Evolutionary conservation across 2,329 filamentous ascomycete genomes (phyloP).

Genomic region (Aspergillus costaricaensis): DNA sequence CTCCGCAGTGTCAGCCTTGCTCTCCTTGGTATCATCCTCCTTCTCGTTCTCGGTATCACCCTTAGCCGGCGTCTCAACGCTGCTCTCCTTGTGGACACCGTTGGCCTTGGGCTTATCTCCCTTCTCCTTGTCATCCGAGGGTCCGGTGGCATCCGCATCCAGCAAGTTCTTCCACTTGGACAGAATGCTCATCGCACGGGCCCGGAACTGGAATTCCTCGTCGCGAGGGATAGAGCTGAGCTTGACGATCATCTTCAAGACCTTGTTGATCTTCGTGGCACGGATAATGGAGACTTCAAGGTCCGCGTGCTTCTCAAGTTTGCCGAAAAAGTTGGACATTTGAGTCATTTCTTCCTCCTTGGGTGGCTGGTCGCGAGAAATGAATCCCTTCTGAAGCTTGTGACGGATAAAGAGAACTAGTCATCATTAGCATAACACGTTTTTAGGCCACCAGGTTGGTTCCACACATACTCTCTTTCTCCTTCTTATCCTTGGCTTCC

Average conservation of each 20-base stretch:
- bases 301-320: constrained; percentile 78
- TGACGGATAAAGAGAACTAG: constrained; percentile 88
- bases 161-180: constrained; percentile 86
- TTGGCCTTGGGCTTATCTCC: constrained; percentile 51
- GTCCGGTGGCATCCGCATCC: constrained; percentile 56
- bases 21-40: constrained; percentile 33
- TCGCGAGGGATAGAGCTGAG: constrained; percentile 82
- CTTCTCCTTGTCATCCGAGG: constrained; percentile 37
- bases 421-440: constrained; percentile 19
- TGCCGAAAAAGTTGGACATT: constrained; percentile 54
- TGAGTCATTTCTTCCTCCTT: constrained; percentile 66
- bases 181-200: constrained; percentile 76
- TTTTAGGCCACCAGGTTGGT: neutral
- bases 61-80: constrained; percentile 34
- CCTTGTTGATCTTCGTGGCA: constrained; percentile 96
- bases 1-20: constrained; percentile 38
- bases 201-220: constrained; percentile 85
- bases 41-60: constrained; percentile 37
- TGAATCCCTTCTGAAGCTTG: constrained; percentile 89
- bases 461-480: constrained; percentile 54
- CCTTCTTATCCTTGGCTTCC: constrained; percentile 58
- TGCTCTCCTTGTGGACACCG: constrained; percentile 43
- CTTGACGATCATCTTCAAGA: constrained; percentile 91
- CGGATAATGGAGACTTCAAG: constrained; percentile 88
- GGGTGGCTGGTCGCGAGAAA: constrained; percentile 81